Conservation (phyloP, 169 alveolate genomes). For the Plasmodium sp. region DNA sequence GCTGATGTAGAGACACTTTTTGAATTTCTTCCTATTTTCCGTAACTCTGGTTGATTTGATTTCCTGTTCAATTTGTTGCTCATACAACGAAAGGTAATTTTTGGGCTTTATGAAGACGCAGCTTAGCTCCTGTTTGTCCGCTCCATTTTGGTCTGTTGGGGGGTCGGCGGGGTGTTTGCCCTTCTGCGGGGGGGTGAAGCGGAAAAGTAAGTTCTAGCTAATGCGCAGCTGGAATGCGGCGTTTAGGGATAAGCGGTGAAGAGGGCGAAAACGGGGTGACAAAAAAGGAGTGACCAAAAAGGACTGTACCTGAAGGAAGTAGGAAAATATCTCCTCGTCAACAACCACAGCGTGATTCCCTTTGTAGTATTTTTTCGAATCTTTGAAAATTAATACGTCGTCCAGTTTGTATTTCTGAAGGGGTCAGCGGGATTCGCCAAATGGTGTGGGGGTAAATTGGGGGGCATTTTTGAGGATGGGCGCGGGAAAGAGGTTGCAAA, state of each 20-base stretch:
- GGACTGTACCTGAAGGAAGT: slow-evolving; percentile 15
- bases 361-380: slow-evolving; percentile 17
- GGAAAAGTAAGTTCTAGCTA: not conserved
- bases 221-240: not conserved
- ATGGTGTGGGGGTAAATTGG: not conserved
- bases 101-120: slow-evolving; percentile 61
- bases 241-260: not conserved
- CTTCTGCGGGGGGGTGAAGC: slow-evolving; percentile 2
- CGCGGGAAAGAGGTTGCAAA: not conserved
- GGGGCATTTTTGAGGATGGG: not conserved
- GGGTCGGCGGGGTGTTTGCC: not conserved
- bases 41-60: slow-evolving; percentile 7
- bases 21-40: slow-evolving; percentile 50
- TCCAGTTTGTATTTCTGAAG: slow-evolving; percentile 47
- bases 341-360: slow-evolving; percentile 14
- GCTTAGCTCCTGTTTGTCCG: slow-evolving; percentile 10
- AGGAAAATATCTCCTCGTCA: slow-evolving; percentile 23
- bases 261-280: not conserved
- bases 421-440: not conserved
- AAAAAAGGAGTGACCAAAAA: not conserved
- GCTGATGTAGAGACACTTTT: slow-evolving; percentile 45
- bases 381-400: slow-evolving; percentile 49
- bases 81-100: slow-evolving; percentile 24
- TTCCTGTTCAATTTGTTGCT: slow-evolving; percentile 54
- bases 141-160: not conserved